Percentiles rank a stretch among this genome's conserved stretches.
Conservation (phyloP, 495 filamentous ascomycete genomes). For the Annulohypoxylon moriforme region DNA sequence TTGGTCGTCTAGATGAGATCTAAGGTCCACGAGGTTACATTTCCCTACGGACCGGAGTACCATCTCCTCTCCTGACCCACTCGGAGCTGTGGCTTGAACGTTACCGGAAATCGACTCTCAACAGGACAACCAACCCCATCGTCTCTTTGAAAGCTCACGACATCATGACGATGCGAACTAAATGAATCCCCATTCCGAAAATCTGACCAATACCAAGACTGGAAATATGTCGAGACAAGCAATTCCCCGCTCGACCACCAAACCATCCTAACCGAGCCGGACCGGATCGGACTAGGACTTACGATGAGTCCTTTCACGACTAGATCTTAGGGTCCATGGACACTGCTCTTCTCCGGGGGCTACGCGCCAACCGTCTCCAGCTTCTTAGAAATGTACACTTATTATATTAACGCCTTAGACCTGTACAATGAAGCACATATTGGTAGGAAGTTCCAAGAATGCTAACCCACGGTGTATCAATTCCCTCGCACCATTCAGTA, state of each 20-base stretch:
- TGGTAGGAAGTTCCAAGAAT: constrained; percentile 30
- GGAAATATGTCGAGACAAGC: not conserved
- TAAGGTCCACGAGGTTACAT: constrained; percentile 24
- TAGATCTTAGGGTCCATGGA: not conserved
- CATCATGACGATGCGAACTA: constrained; percentile 33
- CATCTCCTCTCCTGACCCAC: constrained; percentile 12
- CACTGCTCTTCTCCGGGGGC: not conserved
- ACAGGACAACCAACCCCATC: not conserved
- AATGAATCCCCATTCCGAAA: constrained; percentile 13
- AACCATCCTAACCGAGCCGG: constrained; percentile 8
- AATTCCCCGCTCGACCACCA: constrained; percentile 2
- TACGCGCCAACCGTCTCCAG: not conserved
- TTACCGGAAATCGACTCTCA: constrained; percentile 28
- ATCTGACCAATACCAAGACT: not conserved
- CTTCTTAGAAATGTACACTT: constrained; percentile 28
- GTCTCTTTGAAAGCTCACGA: constrained; percentile 22
- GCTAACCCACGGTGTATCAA: constrained; percentile 31
- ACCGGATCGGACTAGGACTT: constrained; percentile 2
- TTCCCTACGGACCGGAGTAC: constrained; percentile 26
- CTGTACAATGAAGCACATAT: constrained; percentile 33
- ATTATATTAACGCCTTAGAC: constrained; percentile 38
- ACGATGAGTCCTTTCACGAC: constrained; percentile 11
- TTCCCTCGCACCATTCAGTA: constrained; percentile 29
- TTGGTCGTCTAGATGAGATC: constrained; percentile 28
- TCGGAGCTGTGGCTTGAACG: constrained; percentile 32